Evolutionary conservation across 805 yeast genomes (phyloP), one percentile per base, ranked within the genome.

Genomic region (Alloascoidea hylecoeti): DNA sequence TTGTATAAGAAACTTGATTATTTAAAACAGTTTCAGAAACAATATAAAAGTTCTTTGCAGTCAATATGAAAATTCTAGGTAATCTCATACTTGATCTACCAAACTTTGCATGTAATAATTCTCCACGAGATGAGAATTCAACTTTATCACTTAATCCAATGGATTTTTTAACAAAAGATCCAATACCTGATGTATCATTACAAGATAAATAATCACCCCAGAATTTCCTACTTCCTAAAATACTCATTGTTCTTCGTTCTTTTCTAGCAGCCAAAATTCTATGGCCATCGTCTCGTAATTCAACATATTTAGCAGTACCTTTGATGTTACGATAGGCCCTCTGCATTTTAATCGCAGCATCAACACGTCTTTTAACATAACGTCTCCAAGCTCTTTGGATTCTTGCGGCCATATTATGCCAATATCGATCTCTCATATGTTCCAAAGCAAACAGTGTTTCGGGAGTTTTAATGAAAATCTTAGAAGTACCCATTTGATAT

Each of bases 371-470:
- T 56, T 75, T 77, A 44, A 77, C 62, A 53, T 79, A 83, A 49
- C 83, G 68, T 63, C 98, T 72, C 83, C 96, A 86, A 3, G 98
- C 97, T 46, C 96, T 74, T 64, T 92, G 99, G 48, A 92, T 89
- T 49, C 94, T 75, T 3, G 95, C 88, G 3, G 98, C 98, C 94
- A 92, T 92, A 49, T 83, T 84, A 52, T 85, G 89, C 97, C 98
- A 92, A 55, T 86, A 92, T 62, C 78, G 81, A 51, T 92, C 99
- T 57, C 97, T 74, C 89, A 89, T 76, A 49, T 84, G 89, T 60
- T 92, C 99, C 41, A 92, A 63, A 0, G 96, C 95, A 56, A 92
- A 92, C 50, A 92, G 64, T 0, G 97, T 89, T 56, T 92, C 98
- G 5, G 98, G 98, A 9, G 94, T 85, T 53, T 92, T 92, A 58